A percentile compares a stretch with the other conserved stretches of the same genome.
These are phyloP conservation scores for Exophiala alcalophila DNA, from an alignment of 2,329 filamentous ascomycete species.

Conservation along the genomic window DNA sequence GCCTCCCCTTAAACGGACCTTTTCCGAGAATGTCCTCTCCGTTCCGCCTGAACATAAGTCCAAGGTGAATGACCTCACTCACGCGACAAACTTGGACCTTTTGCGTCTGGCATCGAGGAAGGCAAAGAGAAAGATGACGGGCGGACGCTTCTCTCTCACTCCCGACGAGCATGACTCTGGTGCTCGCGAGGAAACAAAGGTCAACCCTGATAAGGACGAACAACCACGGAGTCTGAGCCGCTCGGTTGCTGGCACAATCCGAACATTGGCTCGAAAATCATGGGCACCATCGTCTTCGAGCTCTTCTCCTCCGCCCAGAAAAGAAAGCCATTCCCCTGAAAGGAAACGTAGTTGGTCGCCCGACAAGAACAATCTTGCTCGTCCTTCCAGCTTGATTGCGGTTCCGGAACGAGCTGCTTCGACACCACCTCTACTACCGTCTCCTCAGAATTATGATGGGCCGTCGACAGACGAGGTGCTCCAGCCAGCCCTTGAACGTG, in stretches of 20 bases:
- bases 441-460: neutral
- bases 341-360: constrained; percentile 26
- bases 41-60: constrained; percentile 35
- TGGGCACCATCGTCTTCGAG: constrained; percentile 48
- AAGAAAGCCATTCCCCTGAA: constrained; percentile 33
- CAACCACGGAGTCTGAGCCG: constrained; percentile 42
- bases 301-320: constrained; percentile 45
- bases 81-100: constrained; percentile 27
- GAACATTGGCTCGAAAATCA: constrained; percentile 50
- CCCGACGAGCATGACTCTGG: constrained; percentile 37
- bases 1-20: constrained; percentile 48
- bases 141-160: constrained; percentile 37
- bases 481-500: neutral
- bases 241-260: constrained; percentile 50
- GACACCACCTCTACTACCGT: constrained; percentile 15
- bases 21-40: constrained; percentile 49
- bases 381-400: constrained; percentile 11
- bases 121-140: constrained; percentile 34
- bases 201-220: constrained; percentile 33
- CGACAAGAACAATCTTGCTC: constrained; percentile 14
- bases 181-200: constrained; percentile 20
- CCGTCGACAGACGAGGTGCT: neutral
- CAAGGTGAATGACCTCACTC: constrained; percentile 20
- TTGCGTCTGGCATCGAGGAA: constrained; percentile 30
- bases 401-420: constrained; percentile 16